Evolutionary conservation across 2,329 filamentous ascomycete species (phyloP), one percentile per base, ranked within the genome.

Genomic region (Grosmannia clavigera): DNA sequence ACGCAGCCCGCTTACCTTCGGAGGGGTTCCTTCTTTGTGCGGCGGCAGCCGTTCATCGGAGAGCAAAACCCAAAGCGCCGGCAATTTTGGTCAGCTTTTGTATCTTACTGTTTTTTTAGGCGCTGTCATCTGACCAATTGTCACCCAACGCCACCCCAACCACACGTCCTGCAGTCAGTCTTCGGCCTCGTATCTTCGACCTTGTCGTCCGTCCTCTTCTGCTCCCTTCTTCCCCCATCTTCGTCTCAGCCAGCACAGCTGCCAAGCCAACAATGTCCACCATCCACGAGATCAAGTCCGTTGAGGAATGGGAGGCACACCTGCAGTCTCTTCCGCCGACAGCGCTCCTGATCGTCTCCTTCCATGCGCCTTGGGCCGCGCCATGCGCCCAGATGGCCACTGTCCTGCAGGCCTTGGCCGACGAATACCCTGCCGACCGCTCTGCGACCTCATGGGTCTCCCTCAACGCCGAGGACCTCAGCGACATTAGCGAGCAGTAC

Each of bases 281-380:
- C 61, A 83, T 96, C 69, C 82, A 81, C 65, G 88, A 95, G 69
- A 86, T 96, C 74, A 81, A 83, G 67, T 84, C 81, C 67, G 83
- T 90, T 68, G 76, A 80, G 66, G 84, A 85, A 67, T 96, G 94
- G 84, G 78, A 85, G 65, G 75, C 82, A 65, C 80, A 87, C 69
- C 77, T 89, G 64, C 77, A 79, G 64, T 79, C 83, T 51, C 79
- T 92, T 16, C 82, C 88, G 12, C 70, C 86, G 2, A 81, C 85
- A 19, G 83, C 88, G 19, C 83, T 96, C 62, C 80, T 92, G 64
- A 80, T 96, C 69, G 83, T 95, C 70, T 96, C 92, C 72, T 99
- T 99, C 79, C 88, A 97, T 73, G 91, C 94, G 25, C 88, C 92
- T 65, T 99, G 94, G 94, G 94, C 94, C 35, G 91, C 91, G 62